Percentiles rank a stretch among this genome's conserved stretches.
Evolutionary conservation across 805 yeast species (phyloP).

Genomic region (Wickerhamomyces queroliae): DNA sequence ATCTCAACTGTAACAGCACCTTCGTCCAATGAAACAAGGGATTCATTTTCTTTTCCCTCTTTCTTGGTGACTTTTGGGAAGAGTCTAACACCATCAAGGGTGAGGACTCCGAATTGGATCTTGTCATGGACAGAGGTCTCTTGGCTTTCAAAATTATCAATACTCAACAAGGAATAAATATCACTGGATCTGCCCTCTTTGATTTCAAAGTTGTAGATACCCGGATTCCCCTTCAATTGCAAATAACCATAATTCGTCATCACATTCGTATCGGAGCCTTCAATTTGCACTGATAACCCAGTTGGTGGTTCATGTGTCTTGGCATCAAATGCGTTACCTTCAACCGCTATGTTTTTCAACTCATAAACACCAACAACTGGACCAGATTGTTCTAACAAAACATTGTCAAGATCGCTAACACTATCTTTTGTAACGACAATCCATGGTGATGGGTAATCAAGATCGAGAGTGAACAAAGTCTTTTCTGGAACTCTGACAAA

Average conservation of each 20-base stretch:
- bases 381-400: slow-evolving; percentile 33
- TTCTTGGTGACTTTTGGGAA: slow-evolving; percentile 40
- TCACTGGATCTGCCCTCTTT: slow-evolving; percentile 37
- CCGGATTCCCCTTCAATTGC: slow-evolving; percentile 72
- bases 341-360: slow-evolving; percentile 53
- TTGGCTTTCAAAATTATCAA: slow-evolving; percentile 14
- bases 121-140: slow-evolving; percentile 5
- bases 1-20: slow-evolving; percentile 3
- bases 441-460: slow-evolving; percentile 68
- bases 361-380: slow-evolving; percentile 40
- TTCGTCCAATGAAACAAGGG: slow-evolving; percentile 10
- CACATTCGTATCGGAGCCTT: slow-evolving; percentile 51
- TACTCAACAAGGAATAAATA: slow-evolving; percentile 34
- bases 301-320: slow-evolving; percentile 16
- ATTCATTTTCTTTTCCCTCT: slow-evolving; percentile 29
- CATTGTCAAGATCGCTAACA: slow-evolving; percentile 57
- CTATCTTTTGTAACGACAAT: slow-evolving; percentile 47
- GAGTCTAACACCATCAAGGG: slow-evolving; percentile 40
- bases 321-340: slow-evolving; percentile 59
- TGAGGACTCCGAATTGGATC: slow-evolving; percentile 30
- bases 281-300: slow-evolving; percentile 18
- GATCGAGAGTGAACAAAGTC: slow-evolving; percentile 45
- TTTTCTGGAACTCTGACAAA: slow-evolving; percentile 48
- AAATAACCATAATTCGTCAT: slow-evolving; percentile 83
- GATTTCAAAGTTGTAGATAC: slow-evolving; percentile 52